Conservation (phyloP, 306 rosid species). For the Nissolia schottii region DNA sequence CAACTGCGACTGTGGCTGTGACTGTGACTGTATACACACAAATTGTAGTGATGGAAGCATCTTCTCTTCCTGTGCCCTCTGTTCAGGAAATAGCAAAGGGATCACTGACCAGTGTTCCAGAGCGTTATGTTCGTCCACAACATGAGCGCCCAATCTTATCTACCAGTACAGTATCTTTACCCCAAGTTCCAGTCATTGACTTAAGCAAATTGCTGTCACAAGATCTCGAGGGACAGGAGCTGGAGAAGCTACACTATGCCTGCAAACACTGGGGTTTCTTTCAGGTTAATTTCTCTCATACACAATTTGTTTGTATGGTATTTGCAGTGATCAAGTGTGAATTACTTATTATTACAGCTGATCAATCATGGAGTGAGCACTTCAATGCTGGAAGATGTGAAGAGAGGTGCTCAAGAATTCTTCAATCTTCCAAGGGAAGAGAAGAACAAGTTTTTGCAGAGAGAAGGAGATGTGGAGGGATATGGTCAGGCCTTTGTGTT, state of each 20-base stretch:
- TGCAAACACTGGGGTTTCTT: constrained; percentile 58
- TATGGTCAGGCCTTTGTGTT: constrained; percentile 29
- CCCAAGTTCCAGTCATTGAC: constrained; percentile 41
- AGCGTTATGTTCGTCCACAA: constrained; percentile 18
- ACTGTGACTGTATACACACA: neutral
- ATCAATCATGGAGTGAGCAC: constrained; percentile 34
- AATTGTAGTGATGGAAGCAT: neutral
- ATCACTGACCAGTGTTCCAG: constrained; percentile 16
- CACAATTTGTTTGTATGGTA: too few relatives aligned
- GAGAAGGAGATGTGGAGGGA: too few relatives aligned
- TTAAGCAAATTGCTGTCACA: constrained; percentile 24
- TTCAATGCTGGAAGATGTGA: constrained; percentile 39
- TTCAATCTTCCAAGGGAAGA: constrained; percentile 41
- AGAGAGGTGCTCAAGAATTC: constrained; percentile 29
- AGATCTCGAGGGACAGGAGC: constrained; percentile 17
- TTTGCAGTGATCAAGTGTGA: neutral
- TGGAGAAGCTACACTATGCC: constrained; percentile 32
- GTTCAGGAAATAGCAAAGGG: constrained; percentile 26
- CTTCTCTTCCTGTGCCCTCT: constrained; percentile 5
- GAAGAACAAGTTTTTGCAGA: constrained; percentile 44
- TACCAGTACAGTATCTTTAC: neutral
- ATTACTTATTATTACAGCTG: neutral
- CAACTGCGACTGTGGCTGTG: too few relatives aligned
- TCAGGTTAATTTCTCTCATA: too few relatives aligned
- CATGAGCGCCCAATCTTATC: constrained; percentile 29